Evolutionary conservation across 1,139 yeast genomes (phyloP), one percentile per base, ranked within the genome.

Genomic region (Diutina siamensis): DNA sequence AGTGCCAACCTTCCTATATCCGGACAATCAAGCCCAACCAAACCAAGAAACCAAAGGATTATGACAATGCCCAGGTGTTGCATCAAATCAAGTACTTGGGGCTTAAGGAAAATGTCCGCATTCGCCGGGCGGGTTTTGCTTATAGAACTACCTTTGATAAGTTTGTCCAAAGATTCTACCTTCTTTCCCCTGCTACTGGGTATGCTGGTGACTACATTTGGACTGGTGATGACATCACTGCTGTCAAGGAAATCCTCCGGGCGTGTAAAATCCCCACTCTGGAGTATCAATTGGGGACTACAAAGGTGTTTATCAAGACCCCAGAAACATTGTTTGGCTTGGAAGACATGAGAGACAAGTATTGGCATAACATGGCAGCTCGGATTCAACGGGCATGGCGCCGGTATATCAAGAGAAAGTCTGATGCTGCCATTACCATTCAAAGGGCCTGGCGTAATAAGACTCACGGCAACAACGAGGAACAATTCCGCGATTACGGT

Each of bases 361-460:
- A 88, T 61, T 94, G 98, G 98, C 94, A 88, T 59, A 87, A 86
- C 56, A 94, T 92, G 95, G 98, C 98, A 2, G 89, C 95, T 2
- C 77, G 95, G 55, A 92, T 94, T 54, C 99, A 94, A 67, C 76
- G 97, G 54, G 97, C 98, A 4, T 88, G 97, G 89, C 77, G 98
- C 67, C 72, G 86, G 54, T 86, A 83, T 59, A 65, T 82, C 50
- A 81, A 81, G 59, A 74, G 86, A 57, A 82, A 89, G 63, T 83
- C 81, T 49, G 95, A 87, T 57, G 92, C 95, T 22, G 97, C 97
- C 1, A 79, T 76, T 51, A 76, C 73, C 45, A 79, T 92, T 44
- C 98, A 94, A 65, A 75, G 82, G 51, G 82, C 88, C 44, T 87
- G 95, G 84, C 78, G 94, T 61, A 81, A 76, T 50, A 78, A 78